Percentiles rank a stretch among this genome's conserved stretches.
phyloP scores from a whole-genome alignment of 1,139 yeast species.

The Casaregolazyma suthepensis region DNA sequence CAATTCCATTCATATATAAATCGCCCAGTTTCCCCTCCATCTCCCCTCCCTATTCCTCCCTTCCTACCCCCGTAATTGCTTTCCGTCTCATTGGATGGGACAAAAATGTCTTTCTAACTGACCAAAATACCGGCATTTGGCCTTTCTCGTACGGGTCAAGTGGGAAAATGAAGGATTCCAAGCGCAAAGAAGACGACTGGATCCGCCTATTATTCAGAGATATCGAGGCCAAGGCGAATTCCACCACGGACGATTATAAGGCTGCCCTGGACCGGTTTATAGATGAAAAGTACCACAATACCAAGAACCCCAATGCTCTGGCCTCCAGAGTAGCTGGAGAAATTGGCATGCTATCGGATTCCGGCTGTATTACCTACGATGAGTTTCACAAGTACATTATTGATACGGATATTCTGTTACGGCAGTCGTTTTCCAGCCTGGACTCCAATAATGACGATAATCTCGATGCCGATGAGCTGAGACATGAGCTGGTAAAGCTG shows the following conservation, averaged over 20 bases:
- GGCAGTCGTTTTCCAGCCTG: slow-evolving; percentile 59
- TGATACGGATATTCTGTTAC: slow-evolving; percentile 63
- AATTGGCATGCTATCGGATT: slow-evolving; percentile 47
- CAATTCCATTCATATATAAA: not conserved
- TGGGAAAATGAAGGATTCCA: not conserved
- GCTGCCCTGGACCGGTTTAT: slow-evolving; percentile 11
- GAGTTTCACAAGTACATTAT: slow-evolving; percentile 58
- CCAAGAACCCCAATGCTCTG: slow-evolving; percentile 58
- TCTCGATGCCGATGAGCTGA: slow-evolving; percentile 60
- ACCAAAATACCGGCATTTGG: not conserved
- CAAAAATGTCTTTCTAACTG: not conserved
- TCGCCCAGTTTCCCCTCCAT: not conserved
- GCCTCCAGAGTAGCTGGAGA: slow-evolving; percentile 49
- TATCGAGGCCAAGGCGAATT: slow-evolving; percentile 2
- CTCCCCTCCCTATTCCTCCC: not conserved
- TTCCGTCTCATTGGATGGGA: not conserved
- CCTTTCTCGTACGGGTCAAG: not conserved
- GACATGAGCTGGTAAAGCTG: slow-evolving; percentile 50
- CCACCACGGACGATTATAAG: not conserved
- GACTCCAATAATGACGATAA: slow-evolving; percentile 76
- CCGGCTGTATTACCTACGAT: slow-evolving; percentile 49
- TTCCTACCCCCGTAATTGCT: not conserved
- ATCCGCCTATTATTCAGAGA: slow-evolving; percentile 4
- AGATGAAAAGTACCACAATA: slow-evolving; percentile 35
- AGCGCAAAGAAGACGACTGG: slow-evolving; percentile 4